A percentile compares a stretch with the other conserved stretches of the same genome.
Evolutionary conservation across 768 basidiomycete species (phyloP).

Genomic region (Mycena amicta): DNA sequence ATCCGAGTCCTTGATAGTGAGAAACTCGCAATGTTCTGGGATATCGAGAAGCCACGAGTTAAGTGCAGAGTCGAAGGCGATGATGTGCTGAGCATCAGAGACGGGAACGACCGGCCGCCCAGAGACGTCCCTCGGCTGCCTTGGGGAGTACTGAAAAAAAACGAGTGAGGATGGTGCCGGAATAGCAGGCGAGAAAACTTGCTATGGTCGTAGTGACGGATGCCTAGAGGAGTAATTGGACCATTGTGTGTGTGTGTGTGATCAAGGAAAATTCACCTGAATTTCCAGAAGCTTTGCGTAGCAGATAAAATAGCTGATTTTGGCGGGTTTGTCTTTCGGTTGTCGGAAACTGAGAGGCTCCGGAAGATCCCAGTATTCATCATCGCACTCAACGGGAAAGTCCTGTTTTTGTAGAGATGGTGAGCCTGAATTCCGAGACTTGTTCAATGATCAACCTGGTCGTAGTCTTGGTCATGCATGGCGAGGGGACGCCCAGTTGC

Average conservation of each 20-base stretch:
- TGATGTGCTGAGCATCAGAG: constrained; percentile 68
- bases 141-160: constrained; percentile 68
- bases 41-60: constrained; percentile 78
- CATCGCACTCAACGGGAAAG: constrained; percentile 60
- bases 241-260: no score
- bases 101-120: constrained; percentile 46
- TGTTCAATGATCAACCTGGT: no score
- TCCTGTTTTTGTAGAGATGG: no score
- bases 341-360: constrained; percentile 68
- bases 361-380: constrained; percentile 72
- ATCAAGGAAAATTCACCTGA: constrained; percentile 27
- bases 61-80: constrained; percentile 74
- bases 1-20: constrained; percentile 40
- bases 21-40: constrained; percentile 52
- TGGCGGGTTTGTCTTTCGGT: constrained; percentile 58
- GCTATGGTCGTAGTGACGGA: constrained; percentile 59
- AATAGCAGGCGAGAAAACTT: no score
- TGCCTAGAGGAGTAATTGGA: constrained; percentile 26
- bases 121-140: constrained; percentile 56
- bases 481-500: constrained; percentile 69
- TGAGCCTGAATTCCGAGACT: no score
- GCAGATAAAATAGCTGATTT: constrained; percentile 57
- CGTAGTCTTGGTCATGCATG: constrained; percentile 76
- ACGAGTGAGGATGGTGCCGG: no score
- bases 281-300: constrained; percentile 63